These are phyloP conservation scores for Coniochaeta sp. DNA, from an alignment of 2,329 filamentous ascomycete genomes.

Conservation along the genomic window DNA sequence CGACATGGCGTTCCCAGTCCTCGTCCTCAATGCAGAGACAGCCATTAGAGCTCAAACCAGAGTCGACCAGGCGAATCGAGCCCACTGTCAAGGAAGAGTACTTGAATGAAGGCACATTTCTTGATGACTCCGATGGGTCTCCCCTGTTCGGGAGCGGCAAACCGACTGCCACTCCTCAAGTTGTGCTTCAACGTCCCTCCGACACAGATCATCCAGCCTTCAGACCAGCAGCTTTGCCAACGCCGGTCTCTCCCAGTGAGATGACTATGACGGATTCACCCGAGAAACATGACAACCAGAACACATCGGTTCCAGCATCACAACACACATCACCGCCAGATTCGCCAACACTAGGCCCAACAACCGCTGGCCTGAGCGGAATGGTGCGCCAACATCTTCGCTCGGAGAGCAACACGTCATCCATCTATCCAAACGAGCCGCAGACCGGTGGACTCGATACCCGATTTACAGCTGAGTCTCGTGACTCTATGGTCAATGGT, in stretches of 20 bases:
- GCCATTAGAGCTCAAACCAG: slow-evolving; percentile 22
- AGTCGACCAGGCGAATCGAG: slow-evolving; percentile 18
- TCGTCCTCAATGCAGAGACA: slow-evolving; percentile 35
- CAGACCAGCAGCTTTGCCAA: slow-evolving; percentile 35
- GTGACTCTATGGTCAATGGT: slow-evolving; percentile 22
- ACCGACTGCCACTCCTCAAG: slow-evolving; percentile 22
- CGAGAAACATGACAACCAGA: slow-evolving; percentile 15
- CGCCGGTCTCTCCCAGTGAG: slow-evolving; percentile 29
- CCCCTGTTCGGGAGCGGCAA: slow-evolving; percentile 11
- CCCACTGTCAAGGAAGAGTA: slow-evolving; percentile 21
- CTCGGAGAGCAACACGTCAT: slow-evolving; percentile 73
- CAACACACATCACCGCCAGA: slow-evolving; percentile 39
- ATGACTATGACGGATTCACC: slow-evolving; percentile 16
- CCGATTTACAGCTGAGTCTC: slow-evolving; percentile 26
- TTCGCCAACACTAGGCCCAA: slow-evolving; percentile 73
- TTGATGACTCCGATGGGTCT: slow-evolving; percentile 33
- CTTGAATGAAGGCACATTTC: slow-evolving; percentile 30
- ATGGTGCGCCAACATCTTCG: slow-evolving; percentile 82
- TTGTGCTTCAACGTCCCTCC: slow-evolving; percentile 38
- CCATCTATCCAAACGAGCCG: slow-evolving; percentile 55
- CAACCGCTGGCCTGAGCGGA: slow-evolving; percentile 65
- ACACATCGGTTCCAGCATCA: slow-evolving; percentile 11
- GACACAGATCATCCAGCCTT: slow-evolving; percentile 50
- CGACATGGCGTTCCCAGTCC: slow-evolving; percentile 36
- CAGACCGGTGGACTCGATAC: slow-evolving; percentile 29